Evolutionary conservation across 257 asterid species (phyloP), one percentile per base, ranked within the genome.

Genomic region (Lavandula angustifolia): DNA sequence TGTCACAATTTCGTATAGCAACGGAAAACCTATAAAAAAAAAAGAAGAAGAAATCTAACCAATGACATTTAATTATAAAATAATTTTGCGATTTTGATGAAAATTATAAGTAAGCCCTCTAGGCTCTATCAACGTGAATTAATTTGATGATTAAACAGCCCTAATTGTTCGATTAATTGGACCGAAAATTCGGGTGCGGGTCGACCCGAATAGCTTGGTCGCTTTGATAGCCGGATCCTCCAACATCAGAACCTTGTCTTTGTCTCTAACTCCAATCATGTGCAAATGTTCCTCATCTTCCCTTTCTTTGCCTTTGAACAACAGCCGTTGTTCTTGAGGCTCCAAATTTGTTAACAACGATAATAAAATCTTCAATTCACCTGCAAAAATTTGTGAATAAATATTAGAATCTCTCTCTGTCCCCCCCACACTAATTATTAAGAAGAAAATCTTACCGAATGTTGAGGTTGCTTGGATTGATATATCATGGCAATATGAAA

Each of bases 181-280:
- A 11, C 66, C 78, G 38, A 73, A 58, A 11, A 59, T 71, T 51
- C 61, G 69, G 67, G 63, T 51, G 9, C 70, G 75, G 70, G 73
- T 11, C 77, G 68, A 35, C 76, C 79, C 76, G 46, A 59, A 60
- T 22, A 76, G 74, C 68, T 81, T 74, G 79, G 9, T 71, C 63
- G 72, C 90, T 68, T 80, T 87, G 38, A 76, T 76, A 42, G 94
- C 89, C 11, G 96, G 96, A 80, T 87, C 95, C 80, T 85, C 85
- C 71, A 87, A 67, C 68, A 88, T 66, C 9, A 85, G 69, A 31
- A 88, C 82, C 70, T 85, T 88, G 75, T 88, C 91, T 35, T 75
- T 83, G 72, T 88, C 89, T 65, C 73, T 74, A 8, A 88, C 89
- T 5, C 96, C 96, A 46, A 85, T 87, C 94, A 87, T 87, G 82